A percentile compares a stretch with the other conserved stretches of the same genome.
These are phyloP conservation scores for Nicotiana obtusifolia DNA, from an alignment of 257 asterid species.

Conservation along the genomic window DNA sequence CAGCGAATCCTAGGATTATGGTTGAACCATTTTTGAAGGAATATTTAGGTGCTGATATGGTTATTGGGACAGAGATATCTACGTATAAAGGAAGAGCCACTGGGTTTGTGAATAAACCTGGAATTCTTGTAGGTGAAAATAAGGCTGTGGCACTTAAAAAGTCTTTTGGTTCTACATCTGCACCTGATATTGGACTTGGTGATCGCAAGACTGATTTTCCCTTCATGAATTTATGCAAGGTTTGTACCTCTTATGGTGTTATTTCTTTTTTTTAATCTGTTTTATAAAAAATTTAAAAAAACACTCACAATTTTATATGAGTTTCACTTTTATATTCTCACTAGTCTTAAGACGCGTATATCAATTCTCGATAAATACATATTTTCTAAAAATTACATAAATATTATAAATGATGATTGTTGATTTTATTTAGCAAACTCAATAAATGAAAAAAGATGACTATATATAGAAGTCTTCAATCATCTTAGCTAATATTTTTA, in stretches of 20 bases:
- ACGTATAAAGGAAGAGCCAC: conserved; percentile 50
- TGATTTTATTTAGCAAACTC: too few relatives aligned
- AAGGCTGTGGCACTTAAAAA: conserved; percentile 40
- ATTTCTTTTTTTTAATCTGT: too few relatives aligned
- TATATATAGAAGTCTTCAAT: too few relatives aligned
- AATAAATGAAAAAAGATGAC: too few relatives aligned
- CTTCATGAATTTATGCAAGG: conserved; percentile 76
- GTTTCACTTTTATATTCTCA: too few relatives aligned
- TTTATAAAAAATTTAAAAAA: too few relatives aligned
- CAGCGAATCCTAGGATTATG: conserved; percentile 75
- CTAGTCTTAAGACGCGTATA: too few relatives aligned
- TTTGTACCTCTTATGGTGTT: background rate
- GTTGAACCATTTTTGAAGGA: conserved; percentile 57
- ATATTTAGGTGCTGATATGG: conserved; percentile 57
- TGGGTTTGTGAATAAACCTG: conserved; percentile 45
- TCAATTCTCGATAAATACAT: too few relatives aligned
- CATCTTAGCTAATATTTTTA: too few relatives aligned
- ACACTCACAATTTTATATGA: too few relatives aligned
- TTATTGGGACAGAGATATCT: conserved; percentile 61
- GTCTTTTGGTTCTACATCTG: conserved; percentile 14
- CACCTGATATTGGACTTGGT: conserved; percentile 57
- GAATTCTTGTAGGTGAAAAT: conserved; percentile 49
- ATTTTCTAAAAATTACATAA: too few relatives aligned
- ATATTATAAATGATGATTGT: too few relatives aligned
- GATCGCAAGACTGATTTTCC: conserved; percentile 57